phyloP scores from a whole-genome alignment of 2,329 filamentous ascomycete species.

The Cytospora schulzeri region DNA sequence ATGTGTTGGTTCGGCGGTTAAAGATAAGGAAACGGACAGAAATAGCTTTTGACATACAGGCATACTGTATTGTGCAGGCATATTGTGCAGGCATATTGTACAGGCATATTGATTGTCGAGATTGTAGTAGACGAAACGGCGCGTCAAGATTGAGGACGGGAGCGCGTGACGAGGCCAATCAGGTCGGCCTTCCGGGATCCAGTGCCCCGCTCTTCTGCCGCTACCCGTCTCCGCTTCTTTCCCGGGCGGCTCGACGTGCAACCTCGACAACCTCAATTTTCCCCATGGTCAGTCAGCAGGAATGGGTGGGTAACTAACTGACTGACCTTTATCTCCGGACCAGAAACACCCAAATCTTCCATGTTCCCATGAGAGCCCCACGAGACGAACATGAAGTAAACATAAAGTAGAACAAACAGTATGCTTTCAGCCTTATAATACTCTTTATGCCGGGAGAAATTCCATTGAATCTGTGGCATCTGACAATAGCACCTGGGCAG shows the following conservation, averaged over 20 bases:
- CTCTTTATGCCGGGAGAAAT: too few species aligned
- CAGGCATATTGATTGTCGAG: neutral
- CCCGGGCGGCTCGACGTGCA: slow-evolving; percentile 25
- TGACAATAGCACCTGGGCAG: neutral
- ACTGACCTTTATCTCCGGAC: neutral
- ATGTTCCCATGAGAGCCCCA: neutral
- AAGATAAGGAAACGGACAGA: neutral
- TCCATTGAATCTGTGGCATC: too few species aligned
- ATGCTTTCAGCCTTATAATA: too few species aligned
- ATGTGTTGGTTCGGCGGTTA: neutral
- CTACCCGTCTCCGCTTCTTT: neutral
- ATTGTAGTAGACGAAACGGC: neutral
- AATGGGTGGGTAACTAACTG: neutral
- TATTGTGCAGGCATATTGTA: too few species aligned
- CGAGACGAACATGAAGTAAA: too few species aligned
- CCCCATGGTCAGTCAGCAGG: neutral
- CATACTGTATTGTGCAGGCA: neutral
- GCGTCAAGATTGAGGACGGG: neutral
- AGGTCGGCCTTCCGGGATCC: neutral
- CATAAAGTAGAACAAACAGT: too few species aligned
- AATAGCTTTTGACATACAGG: neutral
- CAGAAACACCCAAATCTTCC: neutral
- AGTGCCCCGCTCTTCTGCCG: neutral
- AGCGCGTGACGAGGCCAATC: neutral
- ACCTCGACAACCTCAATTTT: slow-evolving; percentile 9